Evolutionary conservation across 2,329 filamentous ascomycete species (phyloP).

Genomic region (Fusarium sororula): DNA sequence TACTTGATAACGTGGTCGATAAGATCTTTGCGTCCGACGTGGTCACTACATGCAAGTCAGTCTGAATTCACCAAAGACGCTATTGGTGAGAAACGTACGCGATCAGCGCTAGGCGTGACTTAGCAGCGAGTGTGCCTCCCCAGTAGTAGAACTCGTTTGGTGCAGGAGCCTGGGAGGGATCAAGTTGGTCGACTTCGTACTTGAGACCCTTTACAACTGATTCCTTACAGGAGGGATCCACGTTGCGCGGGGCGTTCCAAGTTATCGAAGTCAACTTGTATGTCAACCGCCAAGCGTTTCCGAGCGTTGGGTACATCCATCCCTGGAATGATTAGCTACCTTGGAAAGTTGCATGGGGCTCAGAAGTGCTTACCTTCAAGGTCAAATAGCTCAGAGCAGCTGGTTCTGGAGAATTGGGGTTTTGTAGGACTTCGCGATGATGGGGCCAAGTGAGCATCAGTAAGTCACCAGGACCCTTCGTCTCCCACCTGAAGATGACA

Average conservation of each 20-base stretch:
- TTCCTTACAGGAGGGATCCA: neutral
- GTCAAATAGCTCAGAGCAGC: neutral
- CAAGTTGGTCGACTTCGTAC: neutral
- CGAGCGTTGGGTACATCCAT: neutral
- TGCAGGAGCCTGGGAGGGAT: neutral
- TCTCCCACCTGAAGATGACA: fast-evolving
- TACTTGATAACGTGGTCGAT: neutral
- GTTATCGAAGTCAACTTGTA: neutral
- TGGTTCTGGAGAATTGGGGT: neutral
- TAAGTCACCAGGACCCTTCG: neutral
- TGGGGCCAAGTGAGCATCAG: neutral
- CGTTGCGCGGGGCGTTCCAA: neutral
- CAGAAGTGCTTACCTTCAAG: neutral
- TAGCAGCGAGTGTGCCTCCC: neutral
- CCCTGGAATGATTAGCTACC: neutral
- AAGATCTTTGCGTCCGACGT: neutral
- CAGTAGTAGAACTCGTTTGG: neutral
- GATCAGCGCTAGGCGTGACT: neutral
- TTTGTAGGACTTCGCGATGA: neutral
- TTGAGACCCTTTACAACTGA: neutral
- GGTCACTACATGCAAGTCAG: neutral
- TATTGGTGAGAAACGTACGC: neutral
- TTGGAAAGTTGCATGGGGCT: fast-evolving
- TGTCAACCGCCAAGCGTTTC: neutral
- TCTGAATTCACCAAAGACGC: neutral